Evolutionary conservation across 495 filamentous ascomycete species (phyloP), one percentile per base, ranked within the genome.

Genomic region (Hypoxylon fuscum): DNA sequence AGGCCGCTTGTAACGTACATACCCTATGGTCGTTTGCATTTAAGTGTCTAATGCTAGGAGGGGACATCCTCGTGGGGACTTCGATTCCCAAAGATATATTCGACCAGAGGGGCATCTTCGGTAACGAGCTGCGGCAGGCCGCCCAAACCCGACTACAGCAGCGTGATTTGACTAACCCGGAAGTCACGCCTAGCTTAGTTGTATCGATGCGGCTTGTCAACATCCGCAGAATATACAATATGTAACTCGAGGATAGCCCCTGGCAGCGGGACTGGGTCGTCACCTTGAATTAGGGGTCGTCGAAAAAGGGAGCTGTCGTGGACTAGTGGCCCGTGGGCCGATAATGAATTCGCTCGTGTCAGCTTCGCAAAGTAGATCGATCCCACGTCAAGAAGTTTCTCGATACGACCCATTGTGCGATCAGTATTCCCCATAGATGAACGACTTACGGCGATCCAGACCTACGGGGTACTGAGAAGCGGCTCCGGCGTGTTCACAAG

Each of bases 141-240:
- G 37, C 37, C 18, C 15, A 20, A 15, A 18, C 37, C 37, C 37
- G 37, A 40, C 37, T 14, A 40, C 18, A 17, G 32, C 7, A 40
- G 25, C 25, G 25, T 27, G 4, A 8, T 27, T 27, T 27, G 25
- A 40, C 37, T 40, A 40, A 9, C 37, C 37, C 25, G 14, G 5
- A 40, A 20, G 15, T 20, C n/a, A 46, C 43, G 23, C n/a, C 20
- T 56, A 46, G 31, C 41, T 20, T 12, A 42, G 17, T 43, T n/a
- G 40, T 56, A 54, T 49, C n/a, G 49, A 64, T 45, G 55, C 62
- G 62, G 62, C 62, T 65, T 59, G 40, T 40, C 55, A 65, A 55
- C 49, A 59, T 55, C 62, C 62, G 62, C 20, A 43, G 38, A 59
- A 31, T 32, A 53, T 37, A 43, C 42, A 59, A 64, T 55, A 51